Conservation (phyloP, 495 filamentous ascomycete species). For the Evernia prunastri region DNA sequence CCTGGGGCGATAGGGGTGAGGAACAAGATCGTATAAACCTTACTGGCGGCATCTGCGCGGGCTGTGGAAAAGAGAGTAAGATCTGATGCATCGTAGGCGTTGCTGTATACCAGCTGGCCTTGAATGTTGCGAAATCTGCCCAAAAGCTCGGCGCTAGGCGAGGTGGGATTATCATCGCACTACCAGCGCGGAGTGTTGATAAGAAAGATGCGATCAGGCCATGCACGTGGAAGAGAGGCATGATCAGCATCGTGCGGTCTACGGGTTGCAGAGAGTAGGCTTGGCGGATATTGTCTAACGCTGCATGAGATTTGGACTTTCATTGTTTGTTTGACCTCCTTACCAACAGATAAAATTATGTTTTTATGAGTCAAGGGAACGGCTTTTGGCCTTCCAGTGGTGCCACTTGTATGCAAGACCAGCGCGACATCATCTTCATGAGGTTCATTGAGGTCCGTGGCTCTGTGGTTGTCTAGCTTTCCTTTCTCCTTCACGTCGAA, state of each 20-base stretch:
- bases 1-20: conserved; percentile 64
- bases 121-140: conserved; percentile 57
- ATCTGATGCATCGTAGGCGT: conserved; percentile 69
- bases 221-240: conserved; percentile 82
- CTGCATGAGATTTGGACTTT: conserved; percentile 5
- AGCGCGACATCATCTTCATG: conserved; percentile 60
- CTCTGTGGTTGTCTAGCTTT: conserved; percentile 50
- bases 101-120: conserved; percentile 54
- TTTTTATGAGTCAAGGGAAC: conserved; percentile 74
- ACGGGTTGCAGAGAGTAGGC: conserved; percentile 59
- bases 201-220: conserved; percentile 69
- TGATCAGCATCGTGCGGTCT: conserved; percentile 72
- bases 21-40: conserved; percentile 81
- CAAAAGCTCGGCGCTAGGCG: conserved; percentile 49
- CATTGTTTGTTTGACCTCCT: conserved; percentile 20
- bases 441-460: conserved; percentile 45
- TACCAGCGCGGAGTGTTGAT: conserved; percentile 60
- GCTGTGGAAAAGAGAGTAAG: conserved; percentile 59
- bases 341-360: conserved; percentile 62
- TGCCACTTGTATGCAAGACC: conserved; percentile 66
- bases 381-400: conserved; percentile 71
- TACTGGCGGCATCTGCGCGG: conserved; percentile 58
- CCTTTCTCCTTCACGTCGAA: conserved; percentile 65
- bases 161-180: conserved; percentile 25
- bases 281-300: conserved; percentile 56